A percentile compares a stretch with the other conserved stretches of the same genome.
Evolutionary conservation across 768 basidiomycete genomes (phyloP).

Genomic region (Tylopilus vinaceipallidus): DNA sequence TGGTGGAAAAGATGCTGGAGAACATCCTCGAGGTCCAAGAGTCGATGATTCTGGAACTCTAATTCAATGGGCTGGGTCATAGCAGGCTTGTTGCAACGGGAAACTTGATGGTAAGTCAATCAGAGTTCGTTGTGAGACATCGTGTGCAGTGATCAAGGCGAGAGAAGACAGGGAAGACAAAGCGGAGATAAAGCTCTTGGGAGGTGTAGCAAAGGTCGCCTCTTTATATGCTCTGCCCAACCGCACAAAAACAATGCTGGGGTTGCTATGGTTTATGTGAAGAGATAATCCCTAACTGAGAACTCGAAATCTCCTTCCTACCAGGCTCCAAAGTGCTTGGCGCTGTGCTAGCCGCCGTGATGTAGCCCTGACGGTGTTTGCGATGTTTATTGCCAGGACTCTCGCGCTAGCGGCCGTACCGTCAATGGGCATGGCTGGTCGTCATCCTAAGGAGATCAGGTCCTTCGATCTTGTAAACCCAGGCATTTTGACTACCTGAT

Average conservation of each 20-base stretch:
- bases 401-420: too few species aligned
- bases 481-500: too few species aligned
- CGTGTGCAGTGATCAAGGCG: constrained; percentile 1
- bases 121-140: constrained; percentile 42
- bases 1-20: constrained; percentile 45
- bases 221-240: constrained; percentile 9
- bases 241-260: not conserved
- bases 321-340: too few species aligned
- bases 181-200: not conserved
- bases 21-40: constrained; percentile 47
- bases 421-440: too few species aligned
- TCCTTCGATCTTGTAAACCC: too few species aligned
- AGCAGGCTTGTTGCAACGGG: constrained; percentile 38
- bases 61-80: constrained; percentile 50
- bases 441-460: too few species aligned
- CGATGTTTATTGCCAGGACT: too few species aligned
- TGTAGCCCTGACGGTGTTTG: too few species aligned
- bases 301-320: too few species aligned
- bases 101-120: constrained; percentile 48
- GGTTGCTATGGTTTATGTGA: constrained; percentile 1
- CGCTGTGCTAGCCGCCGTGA: too few species aligned
- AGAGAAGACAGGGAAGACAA: constrained; percentile 1
- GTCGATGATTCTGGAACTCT: constrained; percentile 38
- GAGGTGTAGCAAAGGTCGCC: not conserved
- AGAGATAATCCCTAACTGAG: too few species aligned